Base-by-base conservation (phyloP, 805 yeast genomes). In the Grigorovia yakushimaensis region DNA sequence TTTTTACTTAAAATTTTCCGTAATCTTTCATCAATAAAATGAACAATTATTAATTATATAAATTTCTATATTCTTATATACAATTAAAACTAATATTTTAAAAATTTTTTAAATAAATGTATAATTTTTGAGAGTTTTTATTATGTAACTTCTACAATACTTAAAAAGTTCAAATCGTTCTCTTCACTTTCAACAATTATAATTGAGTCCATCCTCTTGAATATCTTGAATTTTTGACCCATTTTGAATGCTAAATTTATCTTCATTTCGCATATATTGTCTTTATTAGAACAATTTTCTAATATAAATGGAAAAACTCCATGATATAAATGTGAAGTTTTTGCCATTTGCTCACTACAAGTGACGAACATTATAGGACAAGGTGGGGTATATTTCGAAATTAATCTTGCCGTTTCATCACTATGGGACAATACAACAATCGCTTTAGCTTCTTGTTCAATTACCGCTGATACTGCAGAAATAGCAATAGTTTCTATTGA, bases 301-400 rank as follows among this genome's bases (percentile, higher is more conserved):
- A 85, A 93, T 61, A 87, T 78, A 73, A 91, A 88, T 67, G 98
- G 98, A 74, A 88, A 93, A 55, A 93, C 98, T 72, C 98, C 98
- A 74, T 98, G 84, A 78, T 86, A 88, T 69, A 93, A 78, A 76
- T 93, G 98, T 57, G 89, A 79, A 74, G 79, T 88, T 77, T 97
- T 86, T 51, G 98, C 96, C 54, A 96, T 81, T 67, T 80, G 76
- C 64, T 77, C 80, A 76, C 88, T 87, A 81, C 98, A 87, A 61
- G 98, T 93, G 58, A 93, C 91, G 95, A 91, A 87, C 72, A 93
- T 80, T 68, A 91, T 86, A 65, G 98, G 98, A 68, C 91, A 85
- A 69, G 83, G 78, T 65, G 98, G 98, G 77, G 96, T 86, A 79
- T 88, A 93, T 78, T 93, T 93, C 64, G 98, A 84, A 57, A 88